Conservation (phyloP, 1,139 yeast genomes). For the Diutina siamensis region DNA sequence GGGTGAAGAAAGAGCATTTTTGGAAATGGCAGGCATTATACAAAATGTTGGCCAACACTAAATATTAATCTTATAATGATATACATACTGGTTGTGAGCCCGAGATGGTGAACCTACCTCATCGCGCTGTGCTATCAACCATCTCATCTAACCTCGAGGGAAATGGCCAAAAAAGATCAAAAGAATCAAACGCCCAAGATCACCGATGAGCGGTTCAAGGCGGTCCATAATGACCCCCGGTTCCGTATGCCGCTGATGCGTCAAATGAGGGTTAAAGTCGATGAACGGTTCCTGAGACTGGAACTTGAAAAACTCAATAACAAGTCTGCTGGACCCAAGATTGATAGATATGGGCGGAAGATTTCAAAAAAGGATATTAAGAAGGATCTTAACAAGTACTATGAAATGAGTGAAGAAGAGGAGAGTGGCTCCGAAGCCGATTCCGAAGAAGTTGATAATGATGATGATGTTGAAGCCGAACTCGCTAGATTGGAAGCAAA, state of each 20-base stretch:
- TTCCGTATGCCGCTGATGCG: slow-evolving; percentile 65
- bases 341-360: slow-evolving; percentile 82
- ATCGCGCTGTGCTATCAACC: neutral
- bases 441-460: slow-evolving; percentile 13
- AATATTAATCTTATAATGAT: no score
- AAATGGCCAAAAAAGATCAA: neutral
- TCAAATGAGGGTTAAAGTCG: slow-evolving; percentile 67
- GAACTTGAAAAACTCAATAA: slow-evolving; percentile 55
- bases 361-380: slow-evolving; percentile 27
- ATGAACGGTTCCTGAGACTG: slow-evolving; percentile 69
- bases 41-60: neutral
- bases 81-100: neutral
- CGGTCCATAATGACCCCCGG: slow-evolving; percentile 81
- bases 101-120: neutral
- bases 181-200: neutral
- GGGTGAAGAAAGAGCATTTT: slow-evolving; percentile 74
- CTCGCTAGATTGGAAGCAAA: neutral
- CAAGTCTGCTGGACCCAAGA: slow-evolving; percentile 41
- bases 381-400: slow-evolving; percentile 51
- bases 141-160: neutral
- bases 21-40: slow-evolving; percentile 72
- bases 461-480: slow-evolving; percentile 12
- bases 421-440: slow-evolving; percentile 14
- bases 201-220: slow-evolving; percentile 40
- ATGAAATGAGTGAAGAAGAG: slow-evolving; percentile 24